These are phyloP conservation scores for Pholiota microspora DNA, from an alignment of 768 basidiomycete species.

Conservation along the genomic window DNA sequence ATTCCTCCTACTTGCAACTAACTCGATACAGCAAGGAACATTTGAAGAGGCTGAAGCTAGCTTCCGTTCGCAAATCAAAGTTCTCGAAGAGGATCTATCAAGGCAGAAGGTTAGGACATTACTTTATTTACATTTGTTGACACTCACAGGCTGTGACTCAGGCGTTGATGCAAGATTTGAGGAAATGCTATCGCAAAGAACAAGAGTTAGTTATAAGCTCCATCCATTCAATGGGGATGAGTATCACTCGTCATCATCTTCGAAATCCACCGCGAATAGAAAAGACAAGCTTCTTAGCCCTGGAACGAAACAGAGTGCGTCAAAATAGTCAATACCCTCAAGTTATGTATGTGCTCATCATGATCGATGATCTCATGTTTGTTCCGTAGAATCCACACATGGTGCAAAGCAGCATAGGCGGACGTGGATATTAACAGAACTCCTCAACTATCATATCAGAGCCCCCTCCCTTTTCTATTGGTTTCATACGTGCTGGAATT, in stretches of 20 bases:
- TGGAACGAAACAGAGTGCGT: conserved; percentile 56
- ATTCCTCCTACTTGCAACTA: neutral
- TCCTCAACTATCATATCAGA: too few species aligned
- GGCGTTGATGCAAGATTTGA: conserved; percentile 54
- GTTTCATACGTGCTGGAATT: conserved; percentile 1
- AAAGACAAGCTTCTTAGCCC: conserved; percentile 68
- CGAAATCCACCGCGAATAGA: conserved; percentile 43
- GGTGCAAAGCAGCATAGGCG: conserved; percentile 24
- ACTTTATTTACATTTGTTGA: neutral
- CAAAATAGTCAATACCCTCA: too few species aligned
- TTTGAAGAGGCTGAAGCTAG: conserved; percentile 74
- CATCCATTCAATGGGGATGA: conserved; percentile 70
- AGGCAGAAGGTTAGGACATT: conserved; percentile 50
- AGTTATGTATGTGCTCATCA: neutral
- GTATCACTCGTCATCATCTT: conserved; percentile 59
- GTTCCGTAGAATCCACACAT: conserved; percentile 22
- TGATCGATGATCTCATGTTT: neutral
- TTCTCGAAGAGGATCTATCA: conserved; percentile 61
- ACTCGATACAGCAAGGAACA: conserved; percentile 33
- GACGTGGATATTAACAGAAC: conserved; percentile 19
- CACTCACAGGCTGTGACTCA: conserved; percentile 16
- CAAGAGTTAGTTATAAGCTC: conserved; percentile 80
- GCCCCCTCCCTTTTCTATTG: too few species aligned
- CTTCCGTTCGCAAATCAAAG: conserved; percentile 62
- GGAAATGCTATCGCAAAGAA: conserved; percentile 65